A percentile compares a stretch with the other conserved stretches of the same genome.
Conservation (phyloP, 1,284 basidiomycete genomes). For the Quambalaria eucalypti region DNA sequence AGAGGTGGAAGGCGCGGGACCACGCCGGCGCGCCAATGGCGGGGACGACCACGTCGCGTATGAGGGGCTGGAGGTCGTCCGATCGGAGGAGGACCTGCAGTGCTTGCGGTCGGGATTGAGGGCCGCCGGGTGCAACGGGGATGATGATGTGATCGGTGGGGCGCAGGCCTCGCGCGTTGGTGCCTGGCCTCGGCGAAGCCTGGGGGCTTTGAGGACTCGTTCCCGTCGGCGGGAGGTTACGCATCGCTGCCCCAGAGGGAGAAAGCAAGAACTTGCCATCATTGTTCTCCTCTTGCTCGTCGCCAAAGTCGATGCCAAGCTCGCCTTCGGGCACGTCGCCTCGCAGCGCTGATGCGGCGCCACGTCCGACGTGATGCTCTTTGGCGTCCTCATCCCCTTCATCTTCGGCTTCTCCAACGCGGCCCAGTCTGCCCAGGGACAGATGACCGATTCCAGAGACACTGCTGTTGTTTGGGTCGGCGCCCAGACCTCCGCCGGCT, state of each 20-base stretch:
- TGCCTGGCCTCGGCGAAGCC: neutral
- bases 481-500: too few relatives aligned
- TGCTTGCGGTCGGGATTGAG: neutral
- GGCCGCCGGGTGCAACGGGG: neutral
- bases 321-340: neutral
- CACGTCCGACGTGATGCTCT: neutral
- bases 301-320: constrained; percentile 1
- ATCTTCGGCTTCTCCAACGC: too few relatives aligned
- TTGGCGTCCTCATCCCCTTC: neutral
- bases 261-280: neutral
- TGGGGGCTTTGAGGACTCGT: neutral
- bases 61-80: neutral
- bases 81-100: neutral
- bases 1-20: neutral
- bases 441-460: too few relatives aligned
- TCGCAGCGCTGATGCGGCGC: neutral
- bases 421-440: too few relatives aligned
- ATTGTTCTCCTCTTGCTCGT: neutral
- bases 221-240: neutral
- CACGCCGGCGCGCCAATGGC: neutral
- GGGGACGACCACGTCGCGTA: neutral
- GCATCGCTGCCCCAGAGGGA: neutral
- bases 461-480: too few relatives aligned
- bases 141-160: neutral
- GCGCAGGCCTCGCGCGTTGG: neutral